Conservation (phyloP, 495 filamentous ascomycete genomes). For the Podospora anserina region DNA sequence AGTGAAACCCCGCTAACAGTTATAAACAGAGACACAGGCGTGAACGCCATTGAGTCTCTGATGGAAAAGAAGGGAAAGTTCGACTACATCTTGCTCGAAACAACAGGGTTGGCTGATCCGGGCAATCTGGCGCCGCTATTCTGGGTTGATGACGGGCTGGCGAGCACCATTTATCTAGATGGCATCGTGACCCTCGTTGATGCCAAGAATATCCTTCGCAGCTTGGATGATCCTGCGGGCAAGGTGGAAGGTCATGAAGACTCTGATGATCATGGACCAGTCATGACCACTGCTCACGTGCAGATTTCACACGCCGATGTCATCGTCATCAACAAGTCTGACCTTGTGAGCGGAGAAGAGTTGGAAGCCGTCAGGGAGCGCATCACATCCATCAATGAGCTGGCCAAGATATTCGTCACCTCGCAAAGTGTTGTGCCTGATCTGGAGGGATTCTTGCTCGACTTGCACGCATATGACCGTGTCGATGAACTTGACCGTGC, state of each 20-base stretch:
- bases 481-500: conserved; percentile 64
- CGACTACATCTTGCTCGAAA: conserved; percentile 97
- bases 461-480: conserved; percentile 89
- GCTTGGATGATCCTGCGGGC: conserved; percentile 69
- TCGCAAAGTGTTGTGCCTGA: conserved; percentile 72
- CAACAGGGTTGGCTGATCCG: conserved; percentile 90
- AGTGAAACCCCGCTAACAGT: conserved; percentile 7
- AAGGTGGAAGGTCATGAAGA: conserved; percentile 59
- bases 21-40: conserved; percentile 70
- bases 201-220: conserved; percentile 82
- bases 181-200: conserved; percentile 96
- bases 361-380: conserved; percentile 62
- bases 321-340: conserved; percentile 89
- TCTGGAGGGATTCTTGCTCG: conserved; percentile 80
- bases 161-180: conserved; percentile 91
- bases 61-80: conserved; percentile 92
- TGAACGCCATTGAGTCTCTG: conserved; percentile 90
- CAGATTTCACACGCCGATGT: conserved; percentile 98
- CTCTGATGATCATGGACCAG: conserved; percentile 50
- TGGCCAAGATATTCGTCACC: conserved; percentile 81
- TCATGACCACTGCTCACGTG: conserved; percentile 86
- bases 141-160: conserved; percentile 94
- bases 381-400: conserved; percentile 79
- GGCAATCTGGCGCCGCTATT: conserved; percentile 95
- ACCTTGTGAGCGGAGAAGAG: conserved; percentile 71